Evolutionary conservation across 768 basidiomycete species (phyloP), one percentile per base, ranked within the genome.

Genomic region (Tricholoma saponaceum): DNA sequence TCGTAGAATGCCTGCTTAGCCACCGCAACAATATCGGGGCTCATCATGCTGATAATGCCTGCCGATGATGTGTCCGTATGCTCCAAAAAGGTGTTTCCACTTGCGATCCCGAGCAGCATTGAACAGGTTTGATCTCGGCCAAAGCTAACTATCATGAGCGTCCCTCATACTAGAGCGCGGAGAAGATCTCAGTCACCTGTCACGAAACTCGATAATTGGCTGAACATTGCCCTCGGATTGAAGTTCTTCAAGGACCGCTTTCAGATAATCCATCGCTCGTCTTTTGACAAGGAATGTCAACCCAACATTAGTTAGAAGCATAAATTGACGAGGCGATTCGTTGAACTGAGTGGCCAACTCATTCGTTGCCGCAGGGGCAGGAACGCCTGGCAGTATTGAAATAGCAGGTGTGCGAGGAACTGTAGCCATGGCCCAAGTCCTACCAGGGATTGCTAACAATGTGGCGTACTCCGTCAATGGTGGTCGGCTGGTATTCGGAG

Each of bases 81-180:
- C 57, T 89, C 86, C 55, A 94, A 71, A 71, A 87, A 93, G 0
- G 87, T 86, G 69, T 94, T 95, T 33, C 89, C 90, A 58, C 89
- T 82, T 0, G 93, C 91, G 56, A 98, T 80, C 10, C 87, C 89
- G 13, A 96, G 80, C 16, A 93, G 82, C 90, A 97, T 95, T 5
- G 92, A 88, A 64, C 93, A 95, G 3, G 92, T 89, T 66, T 96
- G 91, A 68, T 95, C 91, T 54, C 92, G 83, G 47, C 95, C 94
- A 69, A 90, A 97, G 67, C 95, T 96, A 63, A 16, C 58, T 20
- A 41, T 12, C 57, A 23, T 23, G 37, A 54, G 9, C 57, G 43
- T 58, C 59, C 62, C 26, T 23, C 28, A 47, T 25, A 4, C n/a
- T 9, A 50, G 49, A 54, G 25, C 23, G 39, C 14, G 9, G 53